These are phyloP conservation scores for Paecilomyces variotii DNA, from an alignment of 2,329 filamentous ascomycete species.

Conservation along the genomic window DNA sequence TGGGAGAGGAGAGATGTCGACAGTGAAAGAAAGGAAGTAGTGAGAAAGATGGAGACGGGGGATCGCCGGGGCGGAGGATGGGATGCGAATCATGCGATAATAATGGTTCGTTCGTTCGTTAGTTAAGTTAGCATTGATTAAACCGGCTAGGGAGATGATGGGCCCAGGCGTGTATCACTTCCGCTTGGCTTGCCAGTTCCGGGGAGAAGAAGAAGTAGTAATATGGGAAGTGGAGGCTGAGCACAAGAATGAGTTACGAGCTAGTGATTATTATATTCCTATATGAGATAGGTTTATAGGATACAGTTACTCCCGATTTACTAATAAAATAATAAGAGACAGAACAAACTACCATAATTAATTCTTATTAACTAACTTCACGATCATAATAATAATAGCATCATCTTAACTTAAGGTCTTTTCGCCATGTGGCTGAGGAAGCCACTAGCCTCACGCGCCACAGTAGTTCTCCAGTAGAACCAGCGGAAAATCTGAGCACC, in stretches of 20 bases:
- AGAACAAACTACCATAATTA: too few species aligned
- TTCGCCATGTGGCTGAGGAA: neutral
- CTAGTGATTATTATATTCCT: too few species aligned
- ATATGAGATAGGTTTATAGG: too few species aligned
- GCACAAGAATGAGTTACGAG: too few species aligned
- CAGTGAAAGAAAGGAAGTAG: slow-evolving; percentile 1
- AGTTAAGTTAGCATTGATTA: neutral
- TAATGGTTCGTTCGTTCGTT: too few species aligned
- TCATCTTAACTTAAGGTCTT: neutral
- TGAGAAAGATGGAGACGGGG: slow-evolving; percentile 2
- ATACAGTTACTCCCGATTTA: too few species aligned
- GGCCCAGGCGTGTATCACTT: neutral
- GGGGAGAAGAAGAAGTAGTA: neutral
- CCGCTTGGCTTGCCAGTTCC: neutral
- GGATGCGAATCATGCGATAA: slow-evolving; percentile 1
- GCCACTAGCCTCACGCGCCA: slow-evolving; percentile 7
- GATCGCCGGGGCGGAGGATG: neutral
- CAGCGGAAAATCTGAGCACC: neutral
- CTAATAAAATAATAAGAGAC: too few species aligned
- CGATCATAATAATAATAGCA: too few species aligned
- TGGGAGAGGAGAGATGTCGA: neutral
- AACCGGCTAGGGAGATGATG: neutral
- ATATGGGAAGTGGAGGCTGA: too few species aligned
- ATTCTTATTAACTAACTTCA: too few species aligned
- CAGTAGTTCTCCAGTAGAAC: slow-evolving; percentile 1